These are phyloP conservation scores for Eucalyptus polybractea DNA, from an alignment of 345 rosid species.

Conservation along the genomic window DNA sequence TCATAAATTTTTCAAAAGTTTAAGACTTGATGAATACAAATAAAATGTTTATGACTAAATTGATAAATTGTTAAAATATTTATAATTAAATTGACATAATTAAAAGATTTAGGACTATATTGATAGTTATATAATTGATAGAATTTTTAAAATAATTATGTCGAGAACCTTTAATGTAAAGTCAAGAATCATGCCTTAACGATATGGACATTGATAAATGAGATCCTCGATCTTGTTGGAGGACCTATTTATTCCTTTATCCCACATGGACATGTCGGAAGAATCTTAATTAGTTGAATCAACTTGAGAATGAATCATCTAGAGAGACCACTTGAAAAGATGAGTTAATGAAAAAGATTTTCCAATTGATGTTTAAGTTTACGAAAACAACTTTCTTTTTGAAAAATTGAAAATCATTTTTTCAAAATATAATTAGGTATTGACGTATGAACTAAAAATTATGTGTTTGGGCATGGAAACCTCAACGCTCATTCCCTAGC, in stretches of 20 bases:
- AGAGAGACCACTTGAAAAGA: neutral
- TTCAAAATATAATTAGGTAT: rapidly evolving
- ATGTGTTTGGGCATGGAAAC: rapidly evolving
- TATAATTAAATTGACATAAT: no score
- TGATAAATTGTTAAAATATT: neutral
- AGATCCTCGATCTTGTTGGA: neutral
- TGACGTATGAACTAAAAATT: rapidly evolving
- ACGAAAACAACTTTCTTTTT: no score
- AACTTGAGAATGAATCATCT: no score
- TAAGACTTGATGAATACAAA: no score
- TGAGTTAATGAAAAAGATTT: no score
- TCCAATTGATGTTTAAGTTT: no score
- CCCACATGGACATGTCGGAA: neutral
- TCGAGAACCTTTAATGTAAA: neutral
- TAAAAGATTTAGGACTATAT: no score
- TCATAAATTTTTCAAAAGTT: neutral
- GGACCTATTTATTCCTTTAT: neutral
- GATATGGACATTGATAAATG: neutral
- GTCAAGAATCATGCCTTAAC: neutral
- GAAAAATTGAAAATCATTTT: no score
- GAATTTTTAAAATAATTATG: no score
- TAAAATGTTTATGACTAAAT: no score
- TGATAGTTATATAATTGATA: no score
- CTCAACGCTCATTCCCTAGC: neutral
- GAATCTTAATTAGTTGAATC: neutral